A percentile compares a stretch with the other conserved stretches of the same genome.
These are phyloP conservation scores for Abelmoschus esculentus DNA, from an alignment of 345 rosid species.

Conservation along the genomic window DNA sequence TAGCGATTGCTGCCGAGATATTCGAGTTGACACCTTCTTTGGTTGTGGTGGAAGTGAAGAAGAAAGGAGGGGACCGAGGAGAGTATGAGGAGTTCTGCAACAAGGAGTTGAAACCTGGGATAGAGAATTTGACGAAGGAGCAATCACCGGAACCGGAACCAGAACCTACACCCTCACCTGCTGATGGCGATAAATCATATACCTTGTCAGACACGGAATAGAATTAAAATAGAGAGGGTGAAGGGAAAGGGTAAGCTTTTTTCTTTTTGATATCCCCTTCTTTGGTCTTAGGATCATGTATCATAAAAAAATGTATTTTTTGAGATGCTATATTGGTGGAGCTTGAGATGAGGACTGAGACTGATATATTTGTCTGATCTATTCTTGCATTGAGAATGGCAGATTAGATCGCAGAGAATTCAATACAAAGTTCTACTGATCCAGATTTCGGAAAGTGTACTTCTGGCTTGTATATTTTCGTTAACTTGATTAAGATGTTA, in stretches of 20 bases:
- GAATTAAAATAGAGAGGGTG: slow-evolving; percentile 25
- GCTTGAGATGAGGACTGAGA: slow-evolving; percentile 7
- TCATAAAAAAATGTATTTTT: slow-evolving; percentile 3
- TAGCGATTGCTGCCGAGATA: slow-evolving; percentile 60
- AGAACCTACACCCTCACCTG: background rate
- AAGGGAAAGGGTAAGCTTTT: slow-evolving; percentile 31
- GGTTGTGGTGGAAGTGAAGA: slow-evolving; percentile 81
- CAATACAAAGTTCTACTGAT: slow-evolving; percentile 14
- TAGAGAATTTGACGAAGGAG: slow-evolving; percentile 56
- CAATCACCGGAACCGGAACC: slow-evolving; percentile 30
- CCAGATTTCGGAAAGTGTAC: slow-evolving; percentile 15
- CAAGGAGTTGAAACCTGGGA: slow-evolving; percentile 60
- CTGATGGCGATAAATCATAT: slow-evolving; percentile 29
- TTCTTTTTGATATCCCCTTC: background rate
- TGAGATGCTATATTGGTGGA: slow-evolving; percentile 13
- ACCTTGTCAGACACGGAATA: slow-evolving; percentile 56
- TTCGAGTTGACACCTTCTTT: slow-evolving; percentile 52
- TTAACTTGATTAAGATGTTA: background rate
- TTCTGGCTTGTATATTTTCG: background rate
- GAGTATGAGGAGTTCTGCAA: slow-evolving; percentile 80
- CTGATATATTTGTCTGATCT: slow-evolving; percentile 12
- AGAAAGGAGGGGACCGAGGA: slow-evolving; percentile 71
- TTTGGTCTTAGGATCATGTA: slow-evolving; percentile 8
- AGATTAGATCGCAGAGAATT: slow-evolving; percentile 18
- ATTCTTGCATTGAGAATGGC: slow-evolving; percentile 21